A percentile compares a stretch with the other conserved stretches of the same genome.
phyloP scores from a whole-genome alignment of 2,329 filamentous ascomycete genomes.

The Hyphodiscus sp. region DNA sequence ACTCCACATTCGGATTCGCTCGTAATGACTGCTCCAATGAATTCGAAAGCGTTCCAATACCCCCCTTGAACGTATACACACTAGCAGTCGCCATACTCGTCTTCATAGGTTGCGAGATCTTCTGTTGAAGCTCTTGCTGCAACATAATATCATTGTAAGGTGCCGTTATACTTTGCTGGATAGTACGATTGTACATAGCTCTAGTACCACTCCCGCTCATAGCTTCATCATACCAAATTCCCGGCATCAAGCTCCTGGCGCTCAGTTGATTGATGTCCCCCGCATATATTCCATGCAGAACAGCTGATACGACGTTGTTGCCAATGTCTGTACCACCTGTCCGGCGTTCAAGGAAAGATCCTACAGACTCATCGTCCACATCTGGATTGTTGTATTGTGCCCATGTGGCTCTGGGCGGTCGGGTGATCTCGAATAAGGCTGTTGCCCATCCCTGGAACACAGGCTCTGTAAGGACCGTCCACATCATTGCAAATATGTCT shows the following conservation, averaged over 20 bases:
- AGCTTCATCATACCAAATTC: slow-evolving; percentile 20
- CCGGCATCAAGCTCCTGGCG: slow-evolving; percentile 48
- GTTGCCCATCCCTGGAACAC: slow-evolving; percentile 42
- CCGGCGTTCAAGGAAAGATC: slow-evolving; percentile 53
- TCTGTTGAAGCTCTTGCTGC: neutral
- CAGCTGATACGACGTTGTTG: slow-evolving; percentile 69
- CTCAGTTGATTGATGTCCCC: slow-evolving; percentile 81
- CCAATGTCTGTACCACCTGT: slow-evolving; percentile 47
- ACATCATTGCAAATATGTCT: slow-evolving; percentile 27
- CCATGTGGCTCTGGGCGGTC: slow-evolving; percentile 14
- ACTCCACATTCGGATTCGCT: slow-evolving; percentile 49
- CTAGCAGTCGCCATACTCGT: slow-evolving; percentile 27
- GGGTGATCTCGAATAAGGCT: slow-evolving; percentile 27
- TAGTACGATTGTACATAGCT: neutral
- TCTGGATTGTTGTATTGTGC: slow-evolving; percentile 24
- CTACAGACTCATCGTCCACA: slow-evolving; percentile 63
- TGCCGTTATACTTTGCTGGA: neutral
- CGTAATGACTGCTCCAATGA: slow-evolving; percentile 46
- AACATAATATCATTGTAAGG: slow-evolving; percentile 1
- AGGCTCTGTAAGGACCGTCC: slow-evolving; percentile 43
- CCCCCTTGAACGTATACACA: slow-evolving; percentile 45
- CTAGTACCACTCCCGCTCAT: slow-evolving; percentile 12
- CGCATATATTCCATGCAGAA: slow-evolving; percentile 85
- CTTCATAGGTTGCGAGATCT: slow-evolving; percentile 10
- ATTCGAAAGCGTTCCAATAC: slow-evolving; percentile 56